Percentiles rank a stretch among this genome's conserved stretches.
Conservation (phyloP, 1,284 basidiomycete species). For the Ceratobasidium sp. region DNA sequence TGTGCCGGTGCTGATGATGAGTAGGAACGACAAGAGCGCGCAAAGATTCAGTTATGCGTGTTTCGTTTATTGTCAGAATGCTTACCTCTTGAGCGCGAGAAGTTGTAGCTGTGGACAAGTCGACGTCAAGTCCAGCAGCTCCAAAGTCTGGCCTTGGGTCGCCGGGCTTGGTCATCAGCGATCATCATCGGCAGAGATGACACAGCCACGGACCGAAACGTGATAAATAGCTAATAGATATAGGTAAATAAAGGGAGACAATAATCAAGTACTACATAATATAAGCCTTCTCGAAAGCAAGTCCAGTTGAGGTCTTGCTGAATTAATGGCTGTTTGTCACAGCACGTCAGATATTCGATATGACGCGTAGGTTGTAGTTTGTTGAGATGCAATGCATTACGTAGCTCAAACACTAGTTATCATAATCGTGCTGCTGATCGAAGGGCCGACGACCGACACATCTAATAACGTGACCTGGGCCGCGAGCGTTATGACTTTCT, state of each 20-base stretch:
- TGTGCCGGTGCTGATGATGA: not conserved
- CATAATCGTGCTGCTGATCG: not conserved
- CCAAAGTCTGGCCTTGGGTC: constrained; percentile 23
- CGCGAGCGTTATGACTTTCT: too few relatives aligned
- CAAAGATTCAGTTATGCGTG: not conserved
- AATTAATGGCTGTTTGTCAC: too few relatives aligned
- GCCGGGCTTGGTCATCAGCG: constrained; percentile 42
- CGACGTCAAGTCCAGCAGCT: constrained; percentile 37
- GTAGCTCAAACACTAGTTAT: too few relatives aligned
- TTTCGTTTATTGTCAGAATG: not conserved
- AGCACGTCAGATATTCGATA: too few relatives aligned
- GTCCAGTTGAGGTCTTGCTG: too few relatives aligned
- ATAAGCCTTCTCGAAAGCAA: too few relatives aligned
- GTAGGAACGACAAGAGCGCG: not conserved
- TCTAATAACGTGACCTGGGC: too few relatives aligned
- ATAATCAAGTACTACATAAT: too few relatives aligned
- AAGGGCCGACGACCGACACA: too few relatives aligned
- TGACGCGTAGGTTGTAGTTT: too few relatives aligned
- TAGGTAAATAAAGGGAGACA: not conserved
- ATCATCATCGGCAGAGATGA: not conserved
- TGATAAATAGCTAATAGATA: not conserved
- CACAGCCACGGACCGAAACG: constrained; percentile 16
- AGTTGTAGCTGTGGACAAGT: constrained; percentile 38
- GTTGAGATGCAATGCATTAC: not conserved
- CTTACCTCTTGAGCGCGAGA: constrained; percentile 18